Evolutionary conservation across 2,329 filamentous ascomycete genomes (phyloP), one percentile per base, ranked within the genome.

Genomic region (Coniochaeta hoffmannii): DNA sequence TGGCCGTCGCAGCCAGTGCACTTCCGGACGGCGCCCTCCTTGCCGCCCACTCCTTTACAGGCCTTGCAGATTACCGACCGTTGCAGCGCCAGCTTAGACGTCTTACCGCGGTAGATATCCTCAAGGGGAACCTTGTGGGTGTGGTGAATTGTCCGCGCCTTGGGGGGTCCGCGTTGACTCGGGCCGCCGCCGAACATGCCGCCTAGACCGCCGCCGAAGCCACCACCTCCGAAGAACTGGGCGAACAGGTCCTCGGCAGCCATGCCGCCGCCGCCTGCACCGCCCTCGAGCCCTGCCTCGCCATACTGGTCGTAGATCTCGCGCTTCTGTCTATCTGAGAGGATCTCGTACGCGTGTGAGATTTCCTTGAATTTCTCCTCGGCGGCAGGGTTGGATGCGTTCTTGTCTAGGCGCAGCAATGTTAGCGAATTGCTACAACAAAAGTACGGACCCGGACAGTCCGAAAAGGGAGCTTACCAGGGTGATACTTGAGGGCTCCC

Each of bases 301-400:
- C 94, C 94, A 86, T 95, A 96, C 74, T 97, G 90, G 68, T 99
- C 94, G 73, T 99, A 99, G 59, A 97, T 71, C 65, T 85, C 75
- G 69, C 94, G 90, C 81, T 97, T 97, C 73, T 97, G 88, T 36
- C 89, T 72, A 69, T 99, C 94, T 64, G 89, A 94, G 17, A 99
- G 86, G 63, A 95, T 82, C 78, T 99, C 94, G 75, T 97, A 99
- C 59, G 94, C 94, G 69, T 93, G 87, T 62, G 91, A 96, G 59
- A 97, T 82, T 67, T 97, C 92, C 79, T 99, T 97, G 86, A 99
- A 99, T 75, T 97, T 99, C 59, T 96, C 91, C 65, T 93, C 91
- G 53, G 94, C 92, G 26, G 86, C 88, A 38, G 92, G 91, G 78
- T 96, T 95, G 78, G 94, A 85, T 61, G 87, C 85, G 74, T 99